Evolutionary conservation across 192 early-diverging fungal genomes (phyloP).

Genomic region (Oehlia diaphana): DNA sequence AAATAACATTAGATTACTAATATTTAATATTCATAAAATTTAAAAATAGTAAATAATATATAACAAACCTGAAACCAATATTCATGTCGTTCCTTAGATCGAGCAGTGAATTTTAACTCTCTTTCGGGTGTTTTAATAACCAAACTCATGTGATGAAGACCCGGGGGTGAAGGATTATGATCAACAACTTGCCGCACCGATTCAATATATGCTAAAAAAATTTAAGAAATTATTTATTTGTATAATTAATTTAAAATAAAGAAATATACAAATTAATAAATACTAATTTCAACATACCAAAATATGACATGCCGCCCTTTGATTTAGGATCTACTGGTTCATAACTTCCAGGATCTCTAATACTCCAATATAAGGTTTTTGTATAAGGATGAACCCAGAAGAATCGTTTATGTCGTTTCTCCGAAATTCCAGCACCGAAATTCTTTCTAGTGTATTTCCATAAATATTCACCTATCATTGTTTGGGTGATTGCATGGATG

Average conservation of each 20-base stretch:
- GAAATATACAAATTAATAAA: not conserved
- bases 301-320: conserved; percentile 48
- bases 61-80: conserved; percentile 65
- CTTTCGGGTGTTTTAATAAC: conserved; percentile 67
- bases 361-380: conserved; percentile 75
- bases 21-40: too few relatives aligned
- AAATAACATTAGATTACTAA: not conserved
- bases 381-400: conserved; percentile 85
- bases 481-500: conserved; percentile 69
- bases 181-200: conserved; percentile 58
- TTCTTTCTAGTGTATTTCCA: conserved; percentile 68
- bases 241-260: conserved; percentile 9
- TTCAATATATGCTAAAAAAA: conserved; percentile 62
- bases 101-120: conserved; percentile 73
- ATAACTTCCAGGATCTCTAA: conserved; percentile 56
- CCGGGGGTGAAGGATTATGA: conserved; percentile 34
- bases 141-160: conserved; percentile 59
- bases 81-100: conserved; percentile 64
- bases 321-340: conserved; percentile 39
- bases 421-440: conserved; percentile 46
- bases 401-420: conserved; percentile 64
- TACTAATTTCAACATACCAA: not conserved
- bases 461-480: conserved; percentile 78
- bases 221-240: not conserved
- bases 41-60: not conserved